Evolutionary conservation across 805 yeast species (phyloP).

Genomic region (Hanseniaspora pseudoguilliermondii): DNA sequence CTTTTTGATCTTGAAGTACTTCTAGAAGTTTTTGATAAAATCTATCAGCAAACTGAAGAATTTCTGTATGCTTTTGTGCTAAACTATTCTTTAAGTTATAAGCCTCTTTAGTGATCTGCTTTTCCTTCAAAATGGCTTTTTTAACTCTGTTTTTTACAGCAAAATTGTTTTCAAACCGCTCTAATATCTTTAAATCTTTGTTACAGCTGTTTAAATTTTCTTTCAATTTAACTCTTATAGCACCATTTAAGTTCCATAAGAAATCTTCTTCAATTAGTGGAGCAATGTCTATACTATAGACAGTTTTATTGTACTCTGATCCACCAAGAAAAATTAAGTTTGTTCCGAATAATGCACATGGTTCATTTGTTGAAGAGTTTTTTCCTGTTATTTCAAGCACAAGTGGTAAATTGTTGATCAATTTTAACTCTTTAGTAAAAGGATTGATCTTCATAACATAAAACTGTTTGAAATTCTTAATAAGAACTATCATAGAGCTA

Average conservation of each 20-base stretch:
- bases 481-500: neutral
- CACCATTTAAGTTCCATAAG: neutral
- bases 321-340: neutral
- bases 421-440: neutral
- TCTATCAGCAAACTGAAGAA: neutral
- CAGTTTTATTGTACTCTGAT: neutral
- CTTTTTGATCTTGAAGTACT: neutral
- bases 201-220: neutral
- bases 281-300: neutral
- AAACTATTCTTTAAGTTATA: neutral
- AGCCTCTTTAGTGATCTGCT: neutral
- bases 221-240: neutral
- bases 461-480: neutral
- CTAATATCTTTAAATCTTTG: neutral
- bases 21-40: neutral
- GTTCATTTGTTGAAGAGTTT: neutral
- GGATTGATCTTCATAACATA: neutral
- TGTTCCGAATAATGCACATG: neutral
- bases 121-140: neutral
- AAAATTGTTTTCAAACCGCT: neutral
- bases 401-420: constrained; percentile 3
- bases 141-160: neutral
- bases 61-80: neutral
- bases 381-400: neutral
- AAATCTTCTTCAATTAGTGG: neutral